These are phyloP conservation scores for Phytophthora pinifolia DNA, from an alignment of 352 stramenopile species.

Conservation along the genomic window DNA sequence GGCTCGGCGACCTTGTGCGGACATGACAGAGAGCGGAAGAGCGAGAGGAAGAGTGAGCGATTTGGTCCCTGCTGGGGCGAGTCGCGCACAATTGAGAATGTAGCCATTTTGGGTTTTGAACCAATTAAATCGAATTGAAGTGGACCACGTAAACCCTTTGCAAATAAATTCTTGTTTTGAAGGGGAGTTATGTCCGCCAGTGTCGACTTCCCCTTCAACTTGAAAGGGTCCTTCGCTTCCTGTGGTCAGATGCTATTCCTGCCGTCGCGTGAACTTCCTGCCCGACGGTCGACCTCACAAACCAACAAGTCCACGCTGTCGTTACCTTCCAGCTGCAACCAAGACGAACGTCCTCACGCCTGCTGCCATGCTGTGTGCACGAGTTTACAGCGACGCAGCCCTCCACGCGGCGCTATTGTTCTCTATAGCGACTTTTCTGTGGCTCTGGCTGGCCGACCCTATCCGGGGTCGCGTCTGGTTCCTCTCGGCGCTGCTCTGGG, in stretches of 20 bases:
- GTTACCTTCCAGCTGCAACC: background rate
- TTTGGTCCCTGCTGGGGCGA: too few relatives aligned
- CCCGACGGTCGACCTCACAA: too few relatives aligned
- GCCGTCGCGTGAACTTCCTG: too few relatives aligned
- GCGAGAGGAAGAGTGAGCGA: background rate
- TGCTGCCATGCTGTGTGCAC: background rate
- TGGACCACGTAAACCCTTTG: background rate
- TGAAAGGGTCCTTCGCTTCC: too few relatives aligned
- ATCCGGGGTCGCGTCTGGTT: constrained; percentile 8
- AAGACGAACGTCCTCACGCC: background rate
- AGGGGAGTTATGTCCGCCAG: too few relatives aligned
- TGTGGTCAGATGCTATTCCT: too few relatives aligned
- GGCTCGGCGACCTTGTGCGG: constrained; percentile 52
- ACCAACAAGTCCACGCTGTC: too few relatives aligned
- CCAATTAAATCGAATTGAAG: background rate
- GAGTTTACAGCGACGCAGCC: background rate
- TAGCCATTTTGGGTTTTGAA: too few relatives aligned
- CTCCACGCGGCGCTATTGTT: constrained; percentile 8
- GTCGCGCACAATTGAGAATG: too few relatives aligned
- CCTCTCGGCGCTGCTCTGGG: constrained; percentile 9
- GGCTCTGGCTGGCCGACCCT: constrained; percentile 5
- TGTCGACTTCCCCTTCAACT: too few relatives aligned
- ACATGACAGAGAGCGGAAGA: constrained; percentile 43
- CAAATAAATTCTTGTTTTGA: too few relatives aligned
- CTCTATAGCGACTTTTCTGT: background rate